phyloP scores from a whole-genome alignment of 257 asterid genomes.

The Gynochthodes officinalis region DNA sequence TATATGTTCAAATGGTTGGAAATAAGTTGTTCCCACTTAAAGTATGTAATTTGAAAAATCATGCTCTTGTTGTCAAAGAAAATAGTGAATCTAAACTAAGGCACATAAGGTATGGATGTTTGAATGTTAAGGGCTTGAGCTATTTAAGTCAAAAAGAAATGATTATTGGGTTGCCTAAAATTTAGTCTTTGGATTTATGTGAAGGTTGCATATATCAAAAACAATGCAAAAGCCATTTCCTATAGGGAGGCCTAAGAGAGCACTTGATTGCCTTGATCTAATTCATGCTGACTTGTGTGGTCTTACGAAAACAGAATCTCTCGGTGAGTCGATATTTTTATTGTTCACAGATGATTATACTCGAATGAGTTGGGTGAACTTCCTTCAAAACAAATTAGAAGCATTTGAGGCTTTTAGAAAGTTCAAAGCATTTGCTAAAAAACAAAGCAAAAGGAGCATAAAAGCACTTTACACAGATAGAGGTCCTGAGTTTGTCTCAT shows the following conservation, averaged over 20 bases:
- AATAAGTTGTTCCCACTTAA: slow-evolving; percentile 10
- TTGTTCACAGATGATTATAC: slow-evolving; percentile 8
- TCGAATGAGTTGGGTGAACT: slow-evolving; percentile 14
- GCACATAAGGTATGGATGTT: slow-evolving; percentile 20
- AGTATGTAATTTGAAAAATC: not conserved
- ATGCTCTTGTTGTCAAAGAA: not conserved
- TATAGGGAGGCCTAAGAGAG: not conserved
- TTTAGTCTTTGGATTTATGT: not conserved
- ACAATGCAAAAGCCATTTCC: not conserved
- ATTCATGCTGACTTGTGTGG: not conserved
- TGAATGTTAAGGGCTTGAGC: not conserved
- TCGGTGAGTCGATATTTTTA: not conserved
- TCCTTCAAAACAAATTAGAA: slow-evolving; percentile 1
- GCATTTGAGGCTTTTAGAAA: too few species aligned
- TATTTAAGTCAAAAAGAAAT: not conserved
- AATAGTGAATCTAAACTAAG: not conserved
- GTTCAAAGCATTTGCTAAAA: too few species aligned
- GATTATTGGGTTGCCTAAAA: slow-evolving; percentile 3
- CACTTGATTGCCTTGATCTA: not conserved
- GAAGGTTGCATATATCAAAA: not conserved
- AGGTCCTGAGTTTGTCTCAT: not conserved
- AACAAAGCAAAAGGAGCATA: too few species aligned
- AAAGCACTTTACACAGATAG: not conserved
- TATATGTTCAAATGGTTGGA: not conserved
- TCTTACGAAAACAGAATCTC: not conserved